Conservation (phyloP, 805 yeast species). For the Candida argentea region DNA sequence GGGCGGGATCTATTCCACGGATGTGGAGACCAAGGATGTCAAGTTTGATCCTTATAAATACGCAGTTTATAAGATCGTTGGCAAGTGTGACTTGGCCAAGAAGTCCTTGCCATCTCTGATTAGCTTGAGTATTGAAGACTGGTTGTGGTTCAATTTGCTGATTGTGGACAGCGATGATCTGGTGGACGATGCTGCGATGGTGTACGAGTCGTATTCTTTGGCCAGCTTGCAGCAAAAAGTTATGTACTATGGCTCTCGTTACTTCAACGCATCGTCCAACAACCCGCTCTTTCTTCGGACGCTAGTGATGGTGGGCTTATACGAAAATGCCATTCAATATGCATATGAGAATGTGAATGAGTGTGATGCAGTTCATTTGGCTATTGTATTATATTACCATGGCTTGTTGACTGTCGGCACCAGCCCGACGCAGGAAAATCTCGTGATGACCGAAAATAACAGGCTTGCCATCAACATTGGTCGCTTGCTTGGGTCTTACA, state of each 20-base stretch:
- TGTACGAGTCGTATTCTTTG: constrained; percentile 64
- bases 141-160: constrained; percentile 91
- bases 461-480: constrained; percentile 40
- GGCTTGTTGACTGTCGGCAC: constrained; percentile 51
- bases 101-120: constrained; percentile 59
- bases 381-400: constrained; percentile 68
- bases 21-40: constrained; percentile 21
- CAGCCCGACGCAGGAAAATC: constrained; percentile 20
- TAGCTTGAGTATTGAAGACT: constrained; percentile 78
- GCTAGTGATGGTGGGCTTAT: constrained; percentile 65
- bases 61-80: constrained; percentile 84
- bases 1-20: constrained; percentile 25
- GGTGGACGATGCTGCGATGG: constrained; percentile 31
- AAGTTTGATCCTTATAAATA: constrained; percentile 78
- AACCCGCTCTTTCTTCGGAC: constrained; percentile 69
- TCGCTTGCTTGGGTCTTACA: constrained; percentile 66
- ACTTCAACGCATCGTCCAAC: constrained; percentile 55
- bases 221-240: constrained; percentile 65
- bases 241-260: constrained; percentile 59
- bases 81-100: constrained; percentile 73
- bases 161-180: constrained; percentile 49
- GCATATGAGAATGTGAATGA: constrained; percentile 51
- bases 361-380: constrained; percentile 82
- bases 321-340: constrained; percentile 68
- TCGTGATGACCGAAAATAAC: constrained; percentile 23